Conservation (phyloP, 441 rosid species). For the Gossypium schwendimanii region DNA sequence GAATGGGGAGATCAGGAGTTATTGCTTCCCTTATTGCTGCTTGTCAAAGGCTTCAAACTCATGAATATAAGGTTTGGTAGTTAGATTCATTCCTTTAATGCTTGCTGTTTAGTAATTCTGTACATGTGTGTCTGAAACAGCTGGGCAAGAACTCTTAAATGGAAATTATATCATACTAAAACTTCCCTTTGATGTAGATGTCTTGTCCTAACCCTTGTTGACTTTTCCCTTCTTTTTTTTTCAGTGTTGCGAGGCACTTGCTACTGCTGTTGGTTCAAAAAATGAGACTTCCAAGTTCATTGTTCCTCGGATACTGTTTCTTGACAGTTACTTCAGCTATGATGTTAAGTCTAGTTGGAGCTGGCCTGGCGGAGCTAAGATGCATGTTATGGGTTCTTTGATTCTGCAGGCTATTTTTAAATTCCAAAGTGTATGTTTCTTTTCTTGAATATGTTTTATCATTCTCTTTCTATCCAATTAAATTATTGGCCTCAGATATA, state of each 20-base stretch:
- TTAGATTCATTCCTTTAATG: background rate
- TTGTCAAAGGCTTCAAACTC: slow-evolving; percentile 59
- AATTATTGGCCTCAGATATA: background rate
- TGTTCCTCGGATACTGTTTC: slow-evolving; percentile 69
- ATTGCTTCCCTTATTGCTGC: slow-evolving; percentile 71
- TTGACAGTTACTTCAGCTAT: slow-evolving; percentile 59
- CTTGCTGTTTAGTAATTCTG: background rate
- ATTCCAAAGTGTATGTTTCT: slow-evolving; percentile 57
- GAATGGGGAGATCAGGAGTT: slow-evolving; percentile 84
- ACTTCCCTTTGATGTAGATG: background rate
- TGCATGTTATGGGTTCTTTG: slow-evolving; percentile 76
- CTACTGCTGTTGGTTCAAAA: slow-evolving; percentile 50
- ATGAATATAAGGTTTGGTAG: slow-evolving; percentile 55
- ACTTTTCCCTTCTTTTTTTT: slow-evolving; percentile 12
- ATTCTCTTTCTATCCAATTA: background rate
- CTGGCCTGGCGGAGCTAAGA: slow-evolving; percentile 64
- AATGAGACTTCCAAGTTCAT: slow-evolving; percentile 48
- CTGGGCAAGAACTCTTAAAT: background rate
- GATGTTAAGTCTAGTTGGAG: slow-evolving; percentile 57
- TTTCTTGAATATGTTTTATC: background rate
- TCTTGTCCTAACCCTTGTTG: background rate
- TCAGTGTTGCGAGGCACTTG: slow-evolving; percentile 79
- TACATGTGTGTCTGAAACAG: background rate
- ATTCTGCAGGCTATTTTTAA: slow-evolving; percentile 79
- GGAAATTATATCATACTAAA: background rate